phyloP scores from a whole-genome alignment of 1,139 yeast genomes.

The Candida frijolesensis region DNA sequence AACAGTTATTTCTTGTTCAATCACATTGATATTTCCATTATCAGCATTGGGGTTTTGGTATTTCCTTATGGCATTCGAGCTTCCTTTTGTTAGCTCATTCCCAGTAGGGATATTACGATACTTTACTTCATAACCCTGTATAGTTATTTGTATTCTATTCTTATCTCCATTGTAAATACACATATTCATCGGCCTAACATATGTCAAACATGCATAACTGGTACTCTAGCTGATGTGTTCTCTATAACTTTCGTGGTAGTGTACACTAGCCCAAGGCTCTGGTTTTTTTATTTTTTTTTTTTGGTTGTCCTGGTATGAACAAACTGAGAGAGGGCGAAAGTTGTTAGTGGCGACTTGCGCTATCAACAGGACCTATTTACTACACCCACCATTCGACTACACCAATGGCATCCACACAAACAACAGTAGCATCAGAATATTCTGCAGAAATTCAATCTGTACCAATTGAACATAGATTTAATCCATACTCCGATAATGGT shows the following conservation, averaged over 20 bases:
- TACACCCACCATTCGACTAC: neutral
- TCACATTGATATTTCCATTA: neutral
- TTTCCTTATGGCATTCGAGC: no score
- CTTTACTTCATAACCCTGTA: neutral
- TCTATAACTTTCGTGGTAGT: neutral
- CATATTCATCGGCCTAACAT: neutral
- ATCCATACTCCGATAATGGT: constrained; percentile 96
- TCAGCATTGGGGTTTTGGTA: neutral
- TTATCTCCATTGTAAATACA: constrained; percentile 1
- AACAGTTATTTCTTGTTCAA: neutral
- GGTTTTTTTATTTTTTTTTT: neutral
- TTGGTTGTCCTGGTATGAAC: neutral
- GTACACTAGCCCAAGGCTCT: neutral
- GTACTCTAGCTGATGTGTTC: neutral
- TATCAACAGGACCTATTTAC: neutral
- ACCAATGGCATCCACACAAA: constrained; percentile 13
- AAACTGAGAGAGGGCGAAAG: neutral
- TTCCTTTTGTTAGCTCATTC: no score
- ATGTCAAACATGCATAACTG: neutral
- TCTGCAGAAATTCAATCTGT: constrained; percentile 51
- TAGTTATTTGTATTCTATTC: neutral
- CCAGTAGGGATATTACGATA: neutral
- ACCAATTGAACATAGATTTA: constrained; percentile 92
- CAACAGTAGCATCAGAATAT: constrained; percentile 64
- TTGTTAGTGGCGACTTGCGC: constrained; percentile 8